Conservation (phyloP, 2,329 filamentous ascomycete genomes). For the Fusarium abutilonis region DNA sequence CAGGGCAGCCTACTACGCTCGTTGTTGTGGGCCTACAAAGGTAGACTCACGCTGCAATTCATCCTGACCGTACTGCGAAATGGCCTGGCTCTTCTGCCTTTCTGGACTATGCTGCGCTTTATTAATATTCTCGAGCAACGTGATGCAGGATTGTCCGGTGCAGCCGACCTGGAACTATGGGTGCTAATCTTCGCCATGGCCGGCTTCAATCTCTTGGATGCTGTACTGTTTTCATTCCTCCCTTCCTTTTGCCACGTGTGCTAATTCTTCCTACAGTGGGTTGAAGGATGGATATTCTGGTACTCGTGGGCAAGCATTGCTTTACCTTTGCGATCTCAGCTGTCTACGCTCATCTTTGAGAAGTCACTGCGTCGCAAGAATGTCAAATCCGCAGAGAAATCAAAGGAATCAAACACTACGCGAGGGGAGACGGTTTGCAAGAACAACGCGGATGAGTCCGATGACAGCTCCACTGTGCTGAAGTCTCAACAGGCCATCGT, state of each 20-base stretch:
- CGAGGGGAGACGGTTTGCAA: slow-evolving; percentile 55
- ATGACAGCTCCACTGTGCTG: slow-evolving; percentile 47
- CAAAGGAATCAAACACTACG: slow-evolving; percentile 49
- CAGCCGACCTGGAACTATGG: slow-evolving; percentile 65
- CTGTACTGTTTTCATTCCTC: slow-evolving; percentile 42
- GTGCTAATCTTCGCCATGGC: slow-evolving; percentile 74
- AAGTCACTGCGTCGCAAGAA: slow-evolving; percentile 83
- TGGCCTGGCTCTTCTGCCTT: slow-evolving; percentile 73
- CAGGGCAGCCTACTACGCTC: slow-evolving; percentile 67
- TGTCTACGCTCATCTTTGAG: slow-evolving; percentile 77
- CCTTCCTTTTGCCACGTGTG: background rate
- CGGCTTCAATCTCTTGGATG: slow-evolving; percentile 64
- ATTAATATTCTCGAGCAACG: slow-evolving; percentile 71
- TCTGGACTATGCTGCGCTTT: slow-evolving; percentile 73
- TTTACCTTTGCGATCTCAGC: slow-evolving; percentile 73
- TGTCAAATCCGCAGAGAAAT: slow-evolving; percentile 70
- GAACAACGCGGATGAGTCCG: slow-evolving; percentile 61
- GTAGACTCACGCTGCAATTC: slow-evolving; percentile 67
- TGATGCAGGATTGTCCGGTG: slow-evolving; percentile 53
- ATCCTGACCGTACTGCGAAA: slow-evolving; percentile 63
- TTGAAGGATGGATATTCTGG: slow-evolving; percentile 75
- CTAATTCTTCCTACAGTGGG: slow-evolving; percentile 53
- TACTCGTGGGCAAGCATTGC: slow-evolving; percentile 69
- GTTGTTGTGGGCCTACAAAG: slow-evolving; percentile 66
- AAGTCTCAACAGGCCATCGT: slow-evolving; percentile 74